phyloP scores from a whole-genome alignment of 1,139 yeast genomes.

The Sugiyamaella novakii region DNA sequence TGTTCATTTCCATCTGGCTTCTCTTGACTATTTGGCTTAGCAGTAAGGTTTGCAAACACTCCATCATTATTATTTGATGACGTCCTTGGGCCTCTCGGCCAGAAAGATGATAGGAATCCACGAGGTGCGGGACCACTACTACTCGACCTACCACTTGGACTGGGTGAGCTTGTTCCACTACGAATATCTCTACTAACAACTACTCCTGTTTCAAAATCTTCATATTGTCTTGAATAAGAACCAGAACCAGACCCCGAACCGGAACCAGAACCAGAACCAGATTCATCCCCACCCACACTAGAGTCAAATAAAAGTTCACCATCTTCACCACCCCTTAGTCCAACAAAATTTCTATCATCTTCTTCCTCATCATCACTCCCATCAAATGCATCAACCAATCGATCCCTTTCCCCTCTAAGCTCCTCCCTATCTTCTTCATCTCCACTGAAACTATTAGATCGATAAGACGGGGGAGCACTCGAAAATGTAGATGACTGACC shows the following conservation, averaged over 20 bases:
- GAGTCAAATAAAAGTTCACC: conserved; percentile 12
- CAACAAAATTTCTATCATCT: conserved; percentile 16
- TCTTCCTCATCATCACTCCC: conserved; percentile 21
- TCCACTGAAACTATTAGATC: conserved; percentile 6
- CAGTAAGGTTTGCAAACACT: conserved; percentile 86
- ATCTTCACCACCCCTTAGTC: background rate
- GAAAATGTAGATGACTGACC: background rate
- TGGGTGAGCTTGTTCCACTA: conserved; percentile 10
- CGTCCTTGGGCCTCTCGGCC: conserved; percentile 13
- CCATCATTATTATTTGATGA: conserved; percentile 61
- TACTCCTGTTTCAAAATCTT: conserved; percentile 16
- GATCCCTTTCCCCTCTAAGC: conserved; percentile 6
- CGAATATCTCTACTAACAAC: conserved; percentile 14
- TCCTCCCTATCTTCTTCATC: background rate
- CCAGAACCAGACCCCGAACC: no score
- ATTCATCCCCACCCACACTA: no score
- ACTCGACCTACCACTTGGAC: background rate
- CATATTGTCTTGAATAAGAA: conserved; percentile 6
- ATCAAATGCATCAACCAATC: conserved; percentile 23
- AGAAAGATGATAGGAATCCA: conserved; percentile 14
- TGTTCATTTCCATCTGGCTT: conserved; percentile 44
- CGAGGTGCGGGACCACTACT: background rate
- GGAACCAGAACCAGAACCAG: conserved; percentile 6
- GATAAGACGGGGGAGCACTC: conserved; percentile 11
- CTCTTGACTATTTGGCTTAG: conserved; percentile 56